Evolutionary conservation across 2,329 filamentous ascomycete genomes (phyloP).

Genomic region (Hypoxylon rubiginosum): DNA sequence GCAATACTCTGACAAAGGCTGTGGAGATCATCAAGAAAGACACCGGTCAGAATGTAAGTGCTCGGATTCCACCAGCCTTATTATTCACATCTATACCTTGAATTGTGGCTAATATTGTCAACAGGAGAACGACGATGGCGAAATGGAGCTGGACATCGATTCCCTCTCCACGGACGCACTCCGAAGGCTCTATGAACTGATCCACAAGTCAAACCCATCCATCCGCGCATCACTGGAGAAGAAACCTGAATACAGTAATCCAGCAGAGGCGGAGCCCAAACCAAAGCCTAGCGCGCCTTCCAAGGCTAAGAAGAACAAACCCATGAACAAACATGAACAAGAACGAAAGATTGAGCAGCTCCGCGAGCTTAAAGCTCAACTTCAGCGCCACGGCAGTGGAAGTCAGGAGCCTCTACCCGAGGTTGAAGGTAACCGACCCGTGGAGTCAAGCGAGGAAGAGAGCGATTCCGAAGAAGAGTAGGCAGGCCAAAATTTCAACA

Average conservation of each 20-base stretch:
- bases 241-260: slow-evolving; percentile 49
- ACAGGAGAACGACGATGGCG: slow-evolving; percentile 70
- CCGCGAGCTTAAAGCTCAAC: slow-evolving; percentile 69
- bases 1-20: slow-evolving; percentile 81
- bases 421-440: slow-evolving; percentile 41
- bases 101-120: slow-evolving; percentile 18
- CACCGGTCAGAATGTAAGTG: slow-evolving; percentile 79
- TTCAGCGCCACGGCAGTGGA: slow-evolving; percentile 61
- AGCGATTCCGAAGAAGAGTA: slow-evolving; percentile 52
- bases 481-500: slow-evolving; percentile 1
- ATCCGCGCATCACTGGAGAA: slow-evolving; percentile 54
- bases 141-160: slow-evolving; percentile 72
- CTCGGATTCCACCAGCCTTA: slow-evolving; percentile 36
- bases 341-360: slow-evolving; percentile 75
- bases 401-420: slow-evolving; percentile 54
- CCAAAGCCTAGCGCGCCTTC: slow-evolving; percentile 53
- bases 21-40: slow-evolving; percentile 93
- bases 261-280: slow-evolving; percentile 45
- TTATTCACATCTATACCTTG: not conserved
- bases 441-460: slow-evolving; percentile 48
- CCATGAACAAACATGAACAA: slow-evolving; percentile 80
- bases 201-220: slow-evolving; percentile 56
- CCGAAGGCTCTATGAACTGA: slow-evolving; percentile 62
- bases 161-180: slow-evolving; percentile 68
- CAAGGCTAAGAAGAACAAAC: slow-evolving; percentile 80